Evolutionary conservation across 73 alveolate genomes (phyloP).

Genomic region (Blepharisma japonicum): DNA sequence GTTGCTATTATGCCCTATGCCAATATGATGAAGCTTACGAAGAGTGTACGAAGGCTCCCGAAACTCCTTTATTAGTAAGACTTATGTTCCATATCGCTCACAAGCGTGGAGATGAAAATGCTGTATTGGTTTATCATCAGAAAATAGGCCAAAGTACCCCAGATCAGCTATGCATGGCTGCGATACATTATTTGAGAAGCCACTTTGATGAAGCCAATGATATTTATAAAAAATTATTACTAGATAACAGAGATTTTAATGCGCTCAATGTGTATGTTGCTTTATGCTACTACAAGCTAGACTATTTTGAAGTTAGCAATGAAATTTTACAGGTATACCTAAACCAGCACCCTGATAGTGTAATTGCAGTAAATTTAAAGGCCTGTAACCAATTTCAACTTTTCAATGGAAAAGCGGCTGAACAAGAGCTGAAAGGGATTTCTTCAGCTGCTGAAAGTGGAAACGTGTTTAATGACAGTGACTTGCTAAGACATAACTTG

Average conservation of each 20-base stretch:
- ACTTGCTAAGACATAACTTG: conserved; percentile 93
- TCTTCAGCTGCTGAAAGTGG: conserved; percentile 83
- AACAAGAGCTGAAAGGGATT: conserved; percentile 82
- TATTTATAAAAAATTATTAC: conserved; percentile 69
- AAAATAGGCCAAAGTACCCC: conserved; percentile 59
- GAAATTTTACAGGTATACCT: conserved; percentile 88
- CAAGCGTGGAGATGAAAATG: conserved; percentile 92
- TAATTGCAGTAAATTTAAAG: conserved; percentile 92
- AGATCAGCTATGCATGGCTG: conserved; percentile 96
- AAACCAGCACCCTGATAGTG: conserved; percentile 64
- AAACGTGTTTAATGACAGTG: conserved; percentile 91
- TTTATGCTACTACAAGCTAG: conserved; percentile 96
- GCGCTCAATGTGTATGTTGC: conserved; percentile 96
- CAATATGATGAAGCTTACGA: conserved; percentile 88
- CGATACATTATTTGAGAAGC: conserved; percentile 90
- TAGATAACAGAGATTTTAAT: conserved; percentile 86
- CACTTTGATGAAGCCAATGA: conserved; percentile 71
- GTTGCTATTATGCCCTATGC: conserved; percentile 96
- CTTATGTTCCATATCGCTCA: conserved; percentile 91
- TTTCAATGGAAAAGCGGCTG: conserved; percentile 96
- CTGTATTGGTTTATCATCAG: conserved; percentile 80
- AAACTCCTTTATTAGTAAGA: conserved; percentile 61
- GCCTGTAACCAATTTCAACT: conserved; percentile 97
- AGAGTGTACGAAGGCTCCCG: conserved; percentile 57
- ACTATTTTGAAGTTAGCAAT: conserved; percentile 93